phyloP scores from a whole-genome alignment of 2,329 filamentous ascomycete genomes.

The Aspergillus japonicus region DNA sequence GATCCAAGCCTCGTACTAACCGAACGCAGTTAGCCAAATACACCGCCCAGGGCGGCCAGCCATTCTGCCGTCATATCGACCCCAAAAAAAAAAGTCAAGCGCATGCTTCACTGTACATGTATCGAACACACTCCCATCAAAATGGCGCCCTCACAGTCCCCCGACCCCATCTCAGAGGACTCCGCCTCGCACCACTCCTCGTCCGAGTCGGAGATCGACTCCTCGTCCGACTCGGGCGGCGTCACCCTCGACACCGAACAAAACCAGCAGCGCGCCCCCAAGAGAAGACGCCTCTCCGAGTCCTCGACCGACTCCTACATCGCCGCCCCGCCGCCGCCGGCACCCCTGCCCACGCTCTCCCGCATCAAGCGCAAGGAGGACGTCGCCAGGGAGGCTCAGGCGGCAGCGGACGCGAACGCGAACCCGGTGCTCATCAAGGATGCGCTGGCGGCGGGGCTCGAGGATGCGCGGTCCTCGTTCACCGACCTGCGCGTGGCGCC shows the following conservation, averaged over 20 bases:
- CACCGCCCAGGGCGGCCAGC: constrained; percentile 31
- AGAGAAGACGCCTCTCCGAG: constrained; percentile 41
- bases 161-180: constrained; percentile 25
- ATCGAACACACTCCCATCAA: background rate
- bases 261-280: constrained; percentile 33
- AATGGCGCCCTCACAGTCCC: constrained; percentile 30
- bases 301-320: constrained; percentile 37
- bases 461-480: constrained; percentile 60
- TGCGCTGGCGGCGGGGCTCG: constrained; percentile 40
- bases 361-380: constrained; percentile 43
- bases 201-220: constrained; percentile 13
- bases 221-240: constrained; percentile 5
- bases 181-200: constrained; percentile 5
- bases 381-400: constrained; percentile 15
- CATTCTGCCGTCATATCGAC: constrained; percentile 35
- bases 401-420: constrained; percentile 29
- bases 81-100: constrained; percentile 24
- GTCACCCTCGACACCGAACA: constrained; percentile 22
- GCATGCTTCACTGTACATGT: constrained; percentile 2
- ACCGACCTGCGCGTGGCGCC: constrained; percentile 70
- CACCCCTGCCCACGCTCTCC: constrained; percentile 39
- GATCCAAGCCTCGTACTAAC: background rate
- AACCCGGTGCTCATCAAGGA: constrained; percentile 42
- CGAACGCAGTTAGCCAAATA: background rate
- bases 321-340: constrained; percentile 24